phyloP scores from a whole-genome alignment of 2,329 filamentous ascomycete species.

The Cytospora schulzeri region DNA sequence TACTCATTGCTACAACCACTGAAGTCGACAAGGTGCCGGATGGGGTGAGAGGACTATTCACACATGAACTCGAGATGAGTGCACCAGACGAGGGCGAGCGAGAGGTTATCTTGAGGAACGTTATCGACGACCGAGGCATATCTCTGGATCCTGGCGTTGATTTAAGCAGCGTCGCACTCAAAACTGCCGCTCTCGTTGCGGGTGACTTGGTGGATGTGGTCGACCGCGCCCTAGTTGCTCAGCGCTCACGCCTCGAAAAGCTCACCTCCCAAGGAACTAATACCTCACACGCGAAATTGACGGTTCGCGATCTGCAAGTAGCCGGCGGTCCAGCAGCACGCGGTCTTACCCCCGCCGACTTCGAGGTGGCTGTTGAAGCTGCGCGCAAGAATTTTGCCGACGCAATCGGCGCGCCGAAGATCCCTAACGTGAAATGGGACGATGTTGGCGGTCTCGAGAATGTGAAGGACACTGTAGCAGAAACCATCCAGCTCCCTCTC shows the following conservation, averaged over 20 bases:
- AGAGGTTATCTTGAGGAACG: slow-evolving; percentile 80
- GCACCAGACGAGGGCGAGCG: slow-evolving; percentile 92
- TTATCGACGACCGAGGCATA: slow-evolving; percentile 75
- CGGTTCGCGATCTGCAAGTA: slow-evolving; percentile 80
- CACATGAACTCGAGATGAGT: slow-evolving; percentile 90
- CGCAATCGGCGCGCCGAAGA: slow-evolving; percentile 95
- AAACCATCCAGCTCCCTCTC: slow-evolving; percentile 92
- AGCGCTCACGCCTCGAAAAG: slow-evolving; percentile 72
- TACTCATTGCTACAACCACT: slow-evolving; percentile 90
- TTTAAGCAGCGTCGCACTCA: slow-evolving; percentile 81
- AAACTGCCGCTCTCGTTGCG: slow-evolving; percentile 93
- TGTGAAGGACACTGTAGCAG: slow-evolving; percentile 95
- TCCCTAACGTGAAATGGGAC: slow-evolving; percentile 94
- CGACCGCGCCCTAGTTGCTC: slow-evolving; percentile 80
- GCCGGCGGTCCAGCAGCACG: slow-evolving; percentile 80
- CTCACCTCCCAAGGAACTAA: slow-evolving; percentile 56
- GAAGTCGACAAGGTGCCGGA: slow-evolving; percentile 95
- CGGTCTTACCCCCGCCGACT: slow-evolving; percentile 79
- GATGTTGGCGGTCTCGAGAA: slow-evolving; percentile 92
- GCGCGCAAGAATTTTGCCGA: slow-evolving; percentile 98
- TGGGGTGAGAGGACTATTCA: slow-evolving; percentile 86
- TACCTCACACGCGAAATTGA: slow-evolving; percentile 51
- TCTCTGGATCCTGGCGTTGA: slow-evolving; percentile 83
- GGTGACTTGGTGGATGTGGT: slow-evolving; percentile 94
- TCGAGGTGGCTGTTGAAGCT: slow-evolving; percentile 90